Conservation (phyloP, 1,139 yeast species). For the Eremothecium gossypii region DNA sequence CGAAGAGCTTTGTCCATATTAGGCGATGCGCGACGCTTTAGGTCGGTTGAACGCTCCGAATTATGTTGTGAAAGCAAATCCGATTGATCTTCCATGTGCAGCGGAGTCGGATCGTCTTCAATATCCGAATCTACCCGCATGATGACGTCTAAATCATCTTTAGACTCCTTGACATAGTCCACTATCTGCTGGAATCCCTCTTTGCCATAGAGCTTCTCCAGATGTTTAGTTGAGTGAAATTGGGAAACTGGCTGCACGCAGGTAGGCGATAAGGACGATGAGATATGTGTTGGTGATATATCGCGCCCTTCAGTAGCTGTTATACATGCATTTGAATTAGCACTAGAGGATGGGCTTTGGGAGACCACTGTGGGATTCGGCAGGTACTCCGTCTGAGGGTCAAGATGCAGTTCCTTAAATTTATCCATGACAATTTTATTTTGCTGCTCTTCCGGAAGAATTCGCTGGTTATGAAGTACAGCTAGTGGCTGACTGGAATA, state of each 20-base stretch:
- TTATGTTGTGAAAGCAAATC: neutral
- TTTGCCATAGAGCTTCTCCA: constrained; percentile 21
- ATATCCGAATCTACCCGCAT: constrained; percentile 11
- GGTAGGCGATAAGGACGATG: constrained; percentile 5
- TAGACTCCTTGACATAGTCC: constrained; percentile 28
- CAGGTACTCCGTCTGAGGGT: constrained; percentile 29
- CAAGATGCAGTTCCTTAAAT: constrained; percentile 33
- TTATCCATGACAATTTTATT: constrained; percentile 46
- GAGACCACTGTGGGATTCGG: constrained; percentile 27
- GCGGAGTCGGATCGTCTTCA: constrained; percentile 6
- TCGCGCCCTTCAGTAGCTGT: constrained; percentile 4
- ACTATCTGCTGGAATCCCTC: constrained; percentile 28
- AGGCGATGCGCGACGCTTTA: constrained; percentile 2
- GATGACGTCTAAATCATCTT: constrained; percentile 23
- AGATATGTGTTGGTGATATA: constrained; percentile 3
- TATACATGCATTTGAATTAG: constrained; percentile 9
- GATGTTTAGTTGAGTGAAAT: constrained; percentile 13
- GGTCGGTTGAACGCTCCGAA: constrained; percentile 7
- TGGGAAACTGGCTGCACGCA: constrained; percentile 1
- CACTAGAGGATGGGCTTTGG: constrained; percentile 12
- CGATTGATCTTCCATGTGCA: neutral
- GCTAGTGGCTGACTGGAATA: constrained; percentile 70
- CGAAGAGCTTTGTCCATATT: constrained; percentile 6
- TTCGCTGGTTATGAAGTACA: constrained; percentile 58
- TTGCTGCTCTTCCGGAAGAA: constrained; percentile 49